Evolutionary conservation across 768 basidiomycete genomes (phyloP).

Genomic region (Crucibulum laeve): DNA sequence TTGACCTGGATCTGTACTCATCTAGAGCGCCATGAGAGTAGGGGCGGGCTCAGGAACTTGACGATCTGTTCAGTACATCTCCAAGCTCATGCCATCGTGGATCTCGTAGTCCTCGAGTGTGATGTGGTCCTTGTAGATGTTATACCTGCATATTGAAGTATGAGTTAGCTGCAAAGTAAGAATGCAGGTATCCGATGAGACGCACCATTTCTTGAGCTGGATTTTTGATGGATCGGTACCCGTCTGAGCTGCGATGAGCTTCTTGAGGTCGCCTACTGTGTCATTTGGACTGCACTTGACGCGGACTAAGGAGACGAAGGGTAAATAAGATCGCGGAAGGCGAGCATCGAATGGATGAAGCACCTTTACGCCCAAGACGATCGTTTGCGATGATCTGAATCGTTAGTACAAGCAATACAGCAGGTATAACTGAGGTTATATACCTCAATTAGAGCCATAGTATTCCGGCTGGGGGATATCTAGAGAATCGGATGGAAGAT

Average conservation of each 20-base stretch:
- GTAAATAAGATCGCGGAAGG: not conserved
- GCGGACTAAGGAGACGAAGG: conserved; percentile 51
- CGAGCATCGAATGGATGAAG: not conserved
- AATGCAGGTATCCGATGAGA: not conserved
- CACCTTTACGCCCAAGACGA: conserved; percentile 91
- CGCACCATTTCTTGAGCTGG: conserved; percentile 94
- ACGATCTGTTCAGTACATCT: conserved; percentile 86
- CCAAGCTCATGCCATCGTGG: conserved; percentile 88
- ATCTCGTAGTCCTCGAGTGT: conserved; percentile 92
- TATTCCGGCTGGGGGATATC: not conserved
- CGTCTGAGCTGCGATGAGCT: conserved; percentile 93
- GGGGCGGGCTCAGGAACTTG: too few relatives aligned
- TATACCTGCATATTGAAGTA: conserved; percentile 60
- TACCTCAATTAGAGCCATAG: conserved; percentile 57
- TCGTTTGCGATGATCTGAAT: conserved; percentile 90
- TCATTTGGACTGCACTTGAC: conserved; percentile 95
- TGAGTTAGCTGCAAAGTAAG: not conserved
- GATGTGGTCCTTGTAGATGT: conserved; percentile 94
- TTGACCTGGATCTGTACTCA: too few relatives aligned
- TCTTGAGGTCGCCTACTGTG: conserved; percentile 96
- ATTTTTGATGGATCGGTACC: conserved; percentile 88
- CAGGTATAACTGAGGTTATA: conserved; percentile 6
- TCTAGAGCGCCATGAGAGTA: too few relatives aligned
- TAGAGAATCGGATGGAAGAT: not conserved
- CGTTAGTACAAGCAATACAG: not conserved